Conservation (phyloP, 805 yeast species). For the Scheffersomyces lignosus region DNA sequence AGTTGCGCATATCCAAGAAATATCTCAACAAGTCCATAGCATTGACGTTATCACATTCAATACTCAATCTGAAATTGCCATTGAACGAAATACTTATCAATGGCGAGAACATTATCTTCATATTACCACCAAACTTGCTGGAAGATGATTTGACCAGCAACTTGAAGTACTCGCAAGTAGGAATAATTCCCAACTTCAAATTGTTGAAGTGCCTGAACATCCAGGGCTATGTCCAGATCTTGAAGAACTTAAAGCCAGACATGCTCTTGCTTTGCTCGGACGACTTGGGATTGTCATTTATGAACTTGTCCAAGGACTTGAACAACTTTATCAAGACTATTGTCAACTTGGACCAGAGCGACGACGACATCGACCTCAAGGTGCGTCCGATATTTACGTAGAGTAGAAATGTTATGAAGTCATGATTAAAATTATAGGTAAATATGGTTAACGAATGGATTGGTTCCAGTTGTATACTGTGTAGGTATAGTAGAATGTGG, state of each 20-base stretch:
- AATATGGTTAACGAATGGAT: too few species aligned
- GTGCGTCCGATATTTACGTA: conserved; percentile 20
- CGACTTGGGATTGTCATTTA: conserved; percentile 36
- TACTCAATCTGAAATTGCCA: conserved; percentile 37
- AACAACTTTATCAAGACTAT: conserved; percentile 38
- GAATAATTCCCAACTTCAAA: conserved; percentile 28
- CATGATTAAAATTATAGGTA: too few species aligned
- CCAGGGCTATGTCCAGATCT: conserved; percentile 38
- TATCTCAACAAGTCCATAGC: conserved; percentile 38
- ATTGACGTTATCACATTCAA: conserved; percentile 41
- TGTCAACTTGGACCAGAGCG: conserved; percentile 25
- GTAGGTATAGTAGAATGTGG: too few species aligned
- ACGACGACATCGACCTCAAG: conserved; percentile 20
- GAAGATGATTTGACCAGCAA: conserved; percentile 32
- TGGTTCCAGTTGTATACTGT: too few species aligned
- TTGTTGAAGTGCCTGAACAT: conserved; percentile 39
- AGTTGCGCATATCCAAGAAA: conserved; percentile 11
- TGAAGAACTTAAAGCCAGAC: conserved; percentile 44
- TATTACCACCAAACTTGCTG: conserved; percentile 43
- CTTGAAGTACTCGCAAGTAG: neutral
- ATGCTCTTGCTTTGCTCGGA: conserved; percentile 40
- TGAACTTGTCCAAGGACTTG: conserved; percentile 33
- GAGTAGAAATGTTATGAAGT: too few species aligned
- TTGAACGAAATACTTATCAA: conserved; percentile 37
- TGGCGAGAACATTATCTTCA: conserved; percentile 41